A percentile compares a stretch with the other conserved stretches of the same genome.
Conservation (phyloP, 148 eudicot species). For the Rhododendron williamsianum region DNA sequence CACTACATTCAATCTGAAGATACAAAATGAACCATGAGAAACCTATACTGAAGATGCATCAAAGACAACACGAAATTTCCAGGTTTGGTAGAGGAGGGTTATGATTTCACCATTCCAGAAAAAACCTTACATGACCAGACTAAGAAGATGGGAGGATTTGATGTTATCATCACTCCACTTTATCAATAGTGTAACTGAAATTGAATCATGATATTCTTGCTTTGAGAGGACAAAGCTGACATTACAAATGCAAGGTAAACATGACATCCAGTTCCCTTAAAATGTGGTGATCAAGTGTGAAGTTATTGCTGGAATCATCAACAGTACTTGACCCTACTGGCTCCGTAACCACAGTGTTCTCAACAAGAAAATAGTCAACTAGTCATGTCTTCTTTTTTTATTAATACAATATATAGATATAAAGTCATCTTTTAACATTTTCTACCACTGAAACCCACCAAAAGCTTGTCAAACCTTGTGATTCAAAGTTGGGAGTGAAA, state of each 20-base stretch:
- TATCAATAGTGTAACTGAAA: not conserved
- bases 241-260: not conserved
- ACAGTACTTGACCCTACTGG: not conserved
- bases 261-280: not conserved
- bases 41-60: not conserved
- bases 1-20: slow-evolving; percentile 82
- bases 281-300: not conserved
- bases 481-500: not conserved
- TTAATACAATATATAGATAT: not conserved
- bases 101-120: not conserved
- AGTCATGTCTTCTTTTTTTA: not conserved
- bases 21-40: not conserved
- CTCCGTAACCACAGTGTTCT: not conserved
- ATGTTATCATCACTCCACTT: not conserved
- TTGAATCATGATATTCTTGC: not conserved
- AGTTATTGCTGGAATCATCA: not conserved
- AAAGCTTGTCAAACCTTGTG: not conserved
- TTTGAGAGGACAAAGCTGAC: not conserved
- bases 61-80: not conserved
- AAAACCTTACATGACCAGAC: not conserved
- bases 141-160: not conserved
- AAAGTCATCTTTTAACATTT: not conserved
- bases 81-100: not conserved
- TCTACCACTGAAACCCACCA: not conserved
- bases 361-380: not conserved